Base-by-base conservation (phyloP, 192 early-diverging fungal genomes). In the Coemansia sp. region DNA sequence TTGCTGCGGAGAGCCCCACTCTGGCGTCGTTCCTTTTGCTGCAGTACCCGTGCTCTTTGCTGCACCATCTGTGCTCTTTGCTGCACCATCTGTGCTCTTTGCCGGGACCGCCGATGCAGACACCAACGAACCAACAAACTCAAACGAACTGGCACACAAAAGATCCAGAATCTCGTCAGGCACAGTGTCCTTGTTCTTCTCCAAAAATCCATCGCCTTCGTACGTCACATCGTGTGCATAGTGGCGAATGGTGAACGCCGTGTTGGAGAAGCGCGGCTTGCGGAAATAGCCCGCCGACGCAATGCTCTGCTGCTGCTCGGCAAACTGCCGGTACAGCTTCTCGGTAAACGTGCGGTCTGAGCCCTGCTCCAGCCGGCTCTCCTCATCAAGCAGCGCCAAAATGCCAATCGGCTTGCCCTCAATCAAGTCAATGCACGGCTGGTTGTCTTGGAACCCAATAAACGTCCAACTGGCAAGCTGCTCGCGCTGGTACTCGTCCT, bases 181-280 rank as follows among this genome's bases (percentile, higher is more conserved):
- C 6, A 99, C 92, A 12, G 96, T 96, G 82, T 99, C 97, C 75
- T 90, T 92, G 82, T 99, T 99, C 83, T 99, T 99, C 68, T 99
- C 97, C 64, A 98, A 81, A 63, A 98, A 98, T 11, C 92, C 92
- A 23, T 97, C 94, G 62, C 89, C 90, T 50, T 99, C 94, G 69
- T 99, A 99, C 5, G 87, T 89, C 47, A 99, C 97, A 59, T 94
- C 94, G 62, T 87, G 83, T 12, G 97, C 97, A 66, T 98, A 99
- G 83, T 99, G 97, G 59, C 87, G 86, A 69, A 98, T 88, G 5
- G 91, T 94, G 65, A 98, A 98, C 4, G 91, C 89, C 5, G 74
- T 78, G 73, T 93, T 92, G 19, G 93, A 93, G 73, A 96, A 98
- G 24, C 93, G 85, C 45, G 94, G 95, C 84, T 97, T 97, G 60